Evolutionary conservation across 2,329 filamentous ascomycete species (phyloP).

Genomic region (Sclerotiophoma versabilis): DNA sequence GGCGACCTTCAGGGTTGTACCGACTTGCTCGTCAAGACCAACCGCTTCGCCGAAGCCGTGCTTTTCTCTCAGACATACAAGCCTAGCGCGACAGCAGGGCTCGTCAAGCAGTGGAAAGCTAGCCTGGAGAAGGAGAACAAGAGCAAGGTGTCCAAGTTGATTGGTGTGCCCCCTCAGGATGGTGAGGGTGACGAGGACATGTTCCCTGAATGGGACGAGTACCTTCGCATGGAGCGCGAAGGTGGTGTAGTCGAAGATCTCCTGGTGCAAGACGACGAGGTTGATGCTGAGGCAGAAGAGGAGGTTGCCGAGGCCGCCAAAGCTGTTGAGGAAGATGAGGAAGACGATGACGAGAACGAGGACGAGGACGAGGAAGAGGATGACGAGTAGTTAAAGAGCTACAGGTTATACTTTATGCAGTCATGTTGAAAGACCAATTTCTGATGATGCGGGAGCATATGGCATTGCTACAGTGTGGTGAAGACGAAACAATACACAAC

Average conservation of each 20-base stretch:
- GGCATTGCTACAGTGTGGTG: neutral
- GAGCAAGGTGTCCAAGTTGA: slow-evolving; percentile 79
- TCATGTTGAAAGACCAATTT: neutral
- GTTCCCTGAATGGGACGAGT: slow-evolving; percentile 97
- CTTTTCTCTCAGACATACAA: slow-evolving; percentile 96
- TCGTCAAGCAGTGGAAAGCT: slow-evolving; percentile 82
- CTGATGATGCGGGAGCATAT: neutral
- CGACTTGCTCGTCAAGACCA: slow-evolving; percentile 78
- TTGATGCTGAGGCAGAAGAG: slow-evolving; percentile 42
- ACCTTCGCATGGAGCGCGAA: slow-evolving; percentile 79
- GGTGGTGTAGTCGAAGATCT: slow-evolving; percentile 59
- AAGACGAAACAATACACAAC: slow-evolving; percentile 9
- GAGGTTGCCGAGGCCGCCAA: slow-evolving; percentile 42
- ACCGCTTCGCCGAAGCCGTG: slow-evolving; percentile 82
- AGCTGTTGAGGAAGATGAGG: slow-evolving; percentile 39
- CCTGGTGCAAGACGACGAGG: slow-evolving; percentile 41
- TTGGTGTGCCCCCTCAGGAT: slow-evolving; percentile 78
- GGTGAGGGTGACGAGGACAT: slow-evolving; percentile 73
- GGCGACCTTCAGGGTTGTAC: slow-evolving; percentile 84
- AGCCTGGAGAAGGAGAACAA: slow-evolving; percentile 85
- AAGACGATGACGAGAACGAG: slow-evolving; percentile 34
- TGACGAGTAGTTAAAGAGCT: neutral
- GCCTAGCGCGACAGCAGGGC: slow-evolving; percentile 72
- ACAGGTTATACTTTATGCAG: neutral
- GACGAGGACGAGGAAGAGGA: slow-evolving; percentile 28